Evolutionary conservation across 2,329 filamentous ascomycete species (phyloP), one percentile per base, ranked within the genome.

Genomic region (Claviceps sp.): DNA sequence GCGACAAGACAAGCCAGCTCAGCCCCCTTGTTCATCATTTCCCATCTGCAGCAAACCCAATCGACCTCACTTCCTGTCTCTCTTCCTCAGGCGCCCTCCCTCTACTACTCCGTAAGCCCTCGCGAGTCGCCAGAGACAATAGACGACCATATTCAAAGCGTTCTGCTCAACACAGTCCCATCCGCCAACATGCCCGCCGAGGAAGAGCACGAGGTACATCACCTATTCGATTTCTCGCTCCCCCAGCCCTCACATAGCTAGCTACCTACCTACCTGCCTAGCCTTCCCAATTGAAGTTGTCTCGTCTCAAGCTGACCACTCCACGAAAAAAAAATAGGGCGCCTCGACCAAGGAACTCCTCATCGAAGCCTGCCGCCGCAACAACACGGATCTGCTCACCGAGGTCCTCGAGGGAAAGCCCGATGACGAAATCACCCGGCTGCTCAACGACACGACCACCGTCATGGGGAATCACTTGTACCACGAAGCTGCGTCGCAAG

Each of bases 341-440:
- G 91, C 91, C 60, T 87, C 87, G 55, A 81, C 83, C 47, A 78
- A 84, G 67, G 91, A 97, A 73, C 80, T 87, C 63, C 80, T 97
- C 61, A 81, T 97, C 70, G 91, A 95, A 73, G 88, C 93, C 61
- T 95, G 87, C 72, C 88, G 91, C 56, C 81, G 89, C 64, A 91
- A 97, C 77, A 96, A 97, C 71, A 83, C 83, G 59, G 84, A 91
- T 51, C 81, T 97, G 55, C 81, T 97, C 52, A 71, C 79, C 60
- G 84, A 93, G 61, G 78, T 90, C 53, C 76, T 96, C 59, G 70
- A 77, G 43, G 71, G 72, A 58, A 78, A 78, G 58, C 70, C 72
- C 54, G 81, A 84, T 51, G 76, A 80, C 54, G 76, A 86, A 61
- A 81, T 88, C 55, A 82, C 89, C 38, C 68, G 78, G 49, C 82